phyloP scores from a whole-genome alignment of 345 rosid genomes.

The Streptanthus diversifolius region DNA sequence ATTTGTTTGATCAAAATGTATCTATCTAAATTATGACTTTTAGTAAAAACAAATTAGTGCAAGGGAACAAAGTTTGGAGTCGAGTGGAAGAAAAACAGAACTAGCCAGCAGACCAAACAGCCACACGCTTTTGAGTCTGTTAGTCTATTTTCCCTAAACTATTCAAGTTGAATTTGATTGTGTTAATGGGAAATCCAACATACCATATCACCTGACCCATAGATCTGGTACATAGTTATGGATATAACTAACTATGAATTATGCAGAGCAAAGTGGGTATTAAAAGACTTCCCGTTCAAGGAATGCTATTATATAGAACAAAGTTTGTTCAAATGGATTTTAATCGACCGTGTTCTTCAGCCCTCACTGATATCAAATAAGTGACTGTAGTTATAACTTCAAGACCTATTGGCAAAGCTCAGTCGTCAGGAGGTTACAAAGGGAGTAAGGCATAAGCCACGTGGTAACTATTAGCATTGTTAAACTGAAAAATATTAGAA shows the following conservation, averaged over 20 bases:
- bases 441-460: too few species aligned
- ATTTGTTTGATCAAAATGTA: constrained; percentile 19
- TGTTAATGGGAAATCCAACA: not conserved
- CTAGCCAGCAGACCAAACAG: too few species aligned
- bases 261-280: too few species aligned
- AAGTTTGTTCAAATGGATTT: not conserved
- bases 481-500: not conserved
- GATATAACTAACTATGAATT: too few species aligned
- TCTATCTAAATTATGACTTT: not conserved
- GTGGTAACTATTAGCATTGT: not conserved
- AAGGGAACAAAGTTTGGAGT: not conserved
- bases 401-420: not conserved
- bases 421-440: too few species aligned
- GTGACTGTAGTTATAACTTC: not conserved
- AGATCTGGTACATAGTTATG: too few species aligned
- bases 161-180: not conserved
- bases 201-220: not conserved
- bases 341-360: not conserved
- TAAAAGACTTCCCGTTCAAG: not conserved
- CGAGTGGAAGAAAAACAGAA: too few species aligned
- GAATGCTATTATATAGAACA: not conserved
- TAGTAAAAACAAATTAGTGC: not conserved
- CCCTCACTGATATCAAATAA: not conserved
- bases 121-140: too few species aligned
- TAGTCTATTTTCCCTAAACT: too few species aligned